A percentile compares a stretch with the other conserved stretches of the same genome.
phyloP scores from a whole-genome alignment of 1,284 basidiomycete genomes.

The Ceratobasidium theobromae region DNA sequence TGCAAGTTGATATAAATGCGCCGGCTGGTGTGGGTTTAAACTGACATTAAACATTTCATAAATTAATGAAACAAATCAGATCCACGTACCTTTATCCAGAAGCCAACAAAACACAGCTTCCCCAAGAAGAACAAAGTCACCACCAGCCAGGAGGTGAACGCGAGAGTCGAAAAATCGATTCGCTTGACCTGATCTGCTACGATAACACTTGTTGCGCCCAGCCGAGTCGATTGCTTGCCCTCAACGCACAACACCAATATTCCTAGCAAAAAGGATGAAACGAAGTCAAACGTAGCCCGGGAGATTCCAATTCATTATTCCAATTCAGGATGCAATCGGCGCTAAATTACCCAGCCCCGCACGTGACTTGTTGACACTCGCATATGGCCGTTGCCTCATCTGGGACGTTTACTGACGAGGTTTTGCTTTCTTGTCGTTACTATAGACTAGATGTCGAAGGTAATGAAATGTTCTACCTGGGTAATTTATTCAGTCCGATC shows the following conservation, averaged over 20 bases:
- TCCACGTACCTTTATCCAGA: too few species aligned
- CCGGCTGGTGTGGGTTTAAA: too few species aligned
- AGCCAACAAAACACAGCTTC: not conserved
- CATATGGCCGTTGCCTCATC: not conserved
- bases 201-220: too few species aligned
- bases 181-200: too few species aligned
- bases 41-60: too few species aligned
- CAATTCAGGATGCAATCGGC: not conserved
- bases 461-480: constrained; percentile 43
- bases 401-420: not conserved
- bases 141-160: not conserved
- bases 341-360: not conserved
- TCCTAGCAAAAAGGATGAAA: too few species aligned
- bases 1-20: not conserved
- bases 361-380: not conserved
- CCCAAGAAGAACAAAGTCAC: not conserved
- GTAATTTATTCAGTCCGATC: constrained; percentile 45
- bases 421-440: not conserved
- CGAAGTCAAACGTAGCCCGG: not conserved
- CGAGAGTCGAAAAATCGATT: too few species aligned
- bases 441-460: not conserved
- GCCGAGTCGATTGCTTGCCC: too few species aligned
- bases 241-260: too few species aligned
- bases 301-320: constrained; percentile 4
- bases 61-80: too few species aligned